phyloP scores from a whole-genome alignment of 805 yeast species.

The Kodamaea neixiangensis region DNA sequence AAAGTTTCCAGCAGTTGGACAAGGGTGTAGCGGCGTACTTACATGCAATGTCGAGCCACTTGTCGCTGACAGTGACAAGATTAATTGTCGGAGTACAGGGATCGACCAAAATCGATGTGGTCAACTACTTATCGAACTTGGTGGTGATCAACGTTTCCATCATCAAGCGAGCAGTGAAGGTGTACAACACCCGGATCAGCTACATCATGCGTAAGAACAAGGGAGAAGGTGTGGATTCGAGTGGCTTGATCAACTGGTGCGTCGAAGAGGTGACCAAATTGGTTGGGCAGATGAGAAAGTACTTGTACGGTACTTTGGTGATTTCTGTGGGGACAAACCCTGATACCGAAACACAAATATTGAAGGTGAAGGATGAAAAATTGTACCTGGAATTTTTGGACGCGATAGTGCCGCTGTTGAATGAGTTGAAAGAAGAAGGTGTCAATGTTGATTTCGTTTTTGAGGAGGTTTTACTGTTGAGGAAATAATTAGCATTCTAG shows the following conservation, averaged over 20 bases:
- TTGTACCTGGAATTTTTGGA: slow-evolving; percentile 49
- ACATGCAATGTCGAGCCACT: slow-evolving; percentile 34
- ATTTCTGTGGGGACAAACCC: slow-evolving; percentile 36
- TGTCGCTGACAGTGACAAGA: slow-evolving; percentile 33
- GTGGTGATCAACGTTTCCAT: slow-evolving; percentile 41
- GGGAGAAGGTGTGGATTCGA: slow-evolving; percentile 37
- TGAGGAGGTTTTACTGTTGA: slow-evolving; percentile 35
- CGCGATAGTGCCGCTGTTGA: slow-evolving; percentile 58
- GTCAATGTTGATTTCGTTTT: slow-evolving; percentile 74
- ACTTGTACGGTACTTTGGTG: slow-evolving; percentile 62
- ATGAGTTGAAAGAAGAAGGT: slow-evolving; percentile 63
- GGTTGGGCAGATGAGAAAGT: slow-evolving; percentile 61
- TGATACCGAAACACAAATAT: slow-evolving; percentile 27
- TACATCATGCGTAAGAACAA: slow-evolving; percentile 29
- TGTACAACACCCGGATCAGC: slow-evolving; percentile 44
- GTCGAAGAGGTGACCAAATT: slow-evolving; percentile 62
- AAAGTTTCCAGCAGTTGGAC: slow-evolving; percentile 36
- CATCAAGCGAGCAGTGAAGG: slow-evolving; percentile 48
- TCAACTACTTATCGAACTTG: slow-evolving; percentile 41
- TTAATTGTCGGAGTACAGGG: slow-evolving; percentile 44
- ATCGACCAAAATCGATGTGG: slow-evolving; percentile 44
- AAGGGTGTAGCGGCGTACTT: slow-evolving; percentile 38
- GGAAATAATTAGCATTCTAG: background rate
- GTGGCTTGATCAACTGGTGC: slow-evolving; percentile 76
- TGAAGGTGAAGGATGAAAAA: slow-evolving; percentile 32